phyloP scores from a whole-genome alignment of 257 asterid genomes.

The Nicotiana knightiana region DNA sequence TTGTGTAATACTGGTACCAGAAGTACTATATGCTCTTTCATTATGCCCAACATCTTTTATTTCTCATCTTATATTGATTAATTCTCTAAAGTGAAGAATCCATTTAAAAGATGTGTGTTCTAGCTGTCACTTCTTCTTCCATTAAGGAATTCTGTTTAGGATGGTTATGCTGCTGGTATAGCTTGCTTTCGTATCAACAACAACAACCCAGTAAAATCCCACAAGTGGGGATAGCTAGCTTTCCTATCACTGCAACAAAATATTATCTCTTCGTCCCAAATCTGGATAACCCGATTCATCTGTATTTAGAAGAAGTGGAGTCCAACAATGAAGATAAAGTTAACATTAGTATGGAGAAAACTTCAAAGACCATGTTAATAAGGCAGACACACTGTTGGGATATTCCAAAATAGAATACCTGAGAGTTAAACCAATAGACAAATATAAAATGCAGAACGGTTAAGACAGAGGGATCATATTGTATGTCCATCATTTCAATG shows the following conservation, averaged over 20 bases:
- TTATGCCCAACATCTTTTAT: too few species aligned
- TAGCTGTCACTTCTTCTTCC: not conserved
- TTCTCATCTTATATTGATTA: too few species aligned
- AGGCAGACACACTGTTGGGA: not conserved
- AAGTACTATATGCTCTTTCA: not conserved
- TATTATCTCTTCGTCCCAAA: not conserved
- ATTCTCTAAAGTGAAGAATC: too few species aligned
- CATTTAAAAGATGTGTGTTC: not conserved
- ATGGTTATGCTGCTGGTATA: not conserved
- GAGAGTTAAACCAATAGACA: not conserved
- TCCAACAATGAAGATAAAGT: too few species aligned
- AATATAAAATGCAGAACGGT: not conserved
- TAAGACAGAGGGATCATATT: not conserved
- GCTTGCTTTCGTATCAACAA: too few species aligned
- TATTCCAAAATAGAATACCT: too few species aligned
- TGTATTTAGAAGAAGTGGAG: too few species aligned
- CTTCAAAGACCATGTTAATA: not conserved
- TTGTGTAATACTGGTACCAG: not conserved
- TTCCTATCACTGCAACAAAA: not conserved
- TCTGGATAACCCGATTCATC: not conserved
- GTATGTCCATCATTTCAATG: not conserved
- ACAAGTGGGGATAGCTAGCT: not conserved
- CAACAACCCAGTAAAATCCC: too few species aligned
- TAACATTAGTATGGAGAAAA: not conserved
- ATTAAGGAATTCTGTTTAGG: not conserved